Percentiles rank a stretch among this genome's conserved stretches.
Conservation (phyloP, 2,329 filamentous ascomycete species). For the Fusarium sp. region DNA sequence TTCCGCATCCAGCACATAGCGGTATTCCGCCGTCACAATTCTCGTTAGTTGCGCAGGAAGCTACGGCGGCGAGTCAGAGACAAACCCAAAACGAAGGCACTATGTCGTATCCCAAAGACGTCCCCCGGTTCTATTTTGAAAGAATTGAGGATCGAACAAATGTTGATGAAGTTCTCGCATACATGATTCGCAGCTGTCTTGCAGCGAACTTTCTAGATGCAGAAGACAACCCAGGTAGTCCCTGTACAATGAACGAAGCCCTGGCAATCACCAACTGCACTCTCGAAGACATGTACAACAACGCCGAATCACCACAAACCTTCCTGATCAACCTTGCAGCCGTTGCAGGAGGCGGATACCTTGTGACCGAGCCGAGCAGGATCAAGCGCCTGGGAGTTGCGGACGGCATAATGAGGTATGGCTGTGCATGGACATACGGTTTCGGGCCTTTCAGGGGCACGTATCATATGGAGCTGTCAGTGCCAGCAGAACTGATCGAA, state of each 20-base stretch:
- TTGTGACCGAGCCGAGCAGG: constrained; percentile 58
- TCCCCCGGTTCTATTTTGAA: constrained; percentile 52
- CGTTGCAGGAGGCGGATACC: constrained; percentile 63
- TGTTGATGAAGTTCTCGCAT: constrained; percentile 65
- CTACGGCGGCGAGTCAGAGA: constrained; percentile 11
- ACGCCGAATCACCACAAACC: constrained; percentile 62
- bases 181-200: constrained; percentile 63
- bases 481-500: constrained; percentile 58
- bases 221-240: constrained; percentile 55
- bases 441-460: constrained; percentile 64
- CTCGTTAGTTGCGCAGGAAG: constrained; percentile 38
- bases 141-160: constrained; percentile 62
- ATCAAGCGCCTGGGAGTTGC: constrained; percentile 58
- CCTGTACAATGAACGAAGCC: constrained; percentile 64
- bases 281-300: constrained; percentile 64
- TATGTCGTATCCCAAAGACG: constrained; percentile 18
- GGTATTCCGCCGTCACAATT: constrained; percentile 27
- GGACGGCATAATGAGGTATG: constrained; percentile 59
- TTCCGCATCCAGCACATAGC: constrained; percentile 3
- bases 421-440: constrained; percentile 65
- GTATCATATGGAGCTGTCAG: constrained; percentile 64
- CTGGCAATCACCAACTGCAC: constrained; percentile 64
- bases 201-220: constrained; percentile 64
- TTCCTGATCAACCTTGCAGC: constrained; percentile 71
- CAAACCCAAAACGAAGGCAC: constrained; percentile 6